phyloP scores from a whole-genome alignment of 129 eudicot species.

The Artemisia argyi region DNA sequence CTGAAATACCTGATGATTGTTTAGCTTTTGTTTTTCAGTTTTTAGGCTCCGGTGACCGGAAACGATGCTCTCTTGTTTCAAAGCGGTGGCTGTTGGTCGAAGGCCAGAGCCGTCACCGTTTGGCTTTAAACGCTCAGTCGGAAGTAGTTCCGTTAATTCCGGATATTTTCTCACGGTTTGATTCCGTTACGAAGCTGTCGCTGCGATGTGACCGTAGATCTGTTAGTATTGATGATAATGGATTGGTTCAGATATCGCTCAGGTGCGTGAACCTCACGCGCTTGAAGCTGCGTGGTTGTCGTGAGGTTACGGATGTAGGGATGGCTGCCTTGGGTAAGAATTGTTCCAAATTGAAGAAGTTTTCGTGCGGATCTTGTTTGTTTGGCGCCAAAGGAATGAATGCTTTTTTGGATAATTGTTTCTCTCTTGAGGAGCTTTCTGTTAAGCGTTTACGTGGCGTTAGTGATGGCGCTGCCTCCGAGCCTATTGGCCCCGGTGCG shows the following conservation, averaged over 20 bases:
- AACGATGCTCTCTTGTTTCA: constrained; percentile 62
- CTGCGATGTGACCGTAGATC: constrained; percentile 72
- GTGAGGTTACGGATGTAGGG: constrained; percentile 60
- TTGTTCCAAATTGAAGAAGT: constrained; percentile 51
- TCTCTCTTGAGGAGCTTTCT: constrained; percentile 57
- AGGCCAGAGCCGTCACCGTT: constrained; percentile 74
- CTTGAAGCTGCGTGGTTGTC: constrained; percentile 70
- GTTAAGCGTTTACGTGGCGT: constrained; percentile 65
- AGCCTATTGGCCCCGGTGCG: constrained; percentile 49
- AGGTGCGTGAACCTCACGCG: constrained; percentile 69
- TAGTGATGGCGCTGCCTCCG: constrained; percentile 38
- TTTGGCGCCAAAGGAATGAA: constrained; percentile 78
- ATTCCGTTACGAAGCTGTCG: constrained; percentile 66
- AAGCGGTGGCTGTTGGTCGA: constrained; percentile 64
- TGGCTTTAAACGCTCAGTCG: constrained; percentile 55
- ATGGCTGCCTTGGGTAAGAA: constrained; percentile 58
- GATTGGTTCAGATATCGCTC: constrained; percentile 41
- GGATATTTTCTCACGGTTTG: constrained; percentile 54
- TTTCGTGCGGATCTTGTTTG: constrained; percentile 69
- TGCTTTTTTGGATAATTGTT: constrained; percentile 54
- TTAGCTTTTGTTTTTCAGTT: constrained; percentile 62
- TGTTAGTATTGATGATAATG: constrained; percentile 48
- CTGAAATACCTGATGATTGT: constrained; percentile 76
- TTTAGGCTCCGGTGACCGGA: constrained; percentile 64
- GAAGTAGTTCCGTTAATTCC: constrained; percentile 39